phyloP scores from a whole-genome alignment of 768 basidiomycete species.

The Lentinula lateritia region DNA sequence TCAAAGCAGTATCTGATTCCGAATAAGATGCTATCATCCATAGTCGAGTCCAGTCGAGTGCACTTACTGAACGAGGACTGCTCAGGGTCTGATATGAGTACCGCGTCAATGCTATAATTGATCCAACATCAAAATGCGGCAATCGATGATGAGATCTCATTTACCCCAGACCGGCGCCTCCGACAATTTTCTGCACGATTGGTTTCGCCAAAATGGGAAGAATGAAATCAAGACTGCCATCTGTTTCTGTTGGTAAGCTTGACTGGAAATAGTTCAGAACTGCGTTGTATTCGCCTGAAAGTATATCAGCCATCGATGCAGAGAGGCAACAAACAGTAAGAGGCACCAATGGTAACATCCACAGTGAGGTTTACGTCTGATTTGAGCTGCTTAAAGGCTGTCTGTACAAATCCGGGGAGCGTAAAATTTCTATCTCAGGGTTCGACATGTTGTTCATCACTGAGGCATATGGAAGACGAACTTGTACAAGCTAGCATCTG shows the following conservation, averaged over 20 bases:
- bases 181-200: constrained; percentile 69
- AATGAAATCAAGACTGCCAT: constrained; percentile 55
- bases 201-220: constrained; percentile 67
- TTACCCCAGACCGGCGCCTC: constrained; percentile 50
- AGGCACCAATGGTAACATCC: constrained; percentile 51
- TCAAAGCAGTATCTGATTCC: constrained; percentile 39
- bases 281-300: constrained; percentile 58
- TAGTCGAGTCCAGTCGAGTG: too few species aligned
- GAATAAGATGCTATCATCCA: background rate
- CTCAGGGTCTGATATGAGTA: constrained; percentile 56
- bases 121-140: background rate
- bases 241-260: constrained; percentile 52
- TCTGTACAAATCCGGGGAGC: constrained; percentile 55
- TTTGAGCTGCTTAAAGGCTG: constrained; percentile 59
- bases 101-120: constrained; percentile 42
- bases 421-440: constrained; percentile 45
- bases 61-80: constrained; percentile 51
- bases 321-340: background rate
- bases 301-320: background rate
- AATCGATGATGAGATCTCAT: constrained; percentile 8
- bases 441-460: constrained; percentile 2
- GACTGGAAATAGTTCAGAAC: constrained; percentile 56
- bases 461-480: constrained; percentile 17
- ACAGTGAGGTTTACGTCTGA: constrained; percentile 55
- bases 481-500: constrained; percentile 50